phyloP scores from a whole-genome alignment of 495 filamentous ascomycete species.

The Penicillium odoratum region DNA sequence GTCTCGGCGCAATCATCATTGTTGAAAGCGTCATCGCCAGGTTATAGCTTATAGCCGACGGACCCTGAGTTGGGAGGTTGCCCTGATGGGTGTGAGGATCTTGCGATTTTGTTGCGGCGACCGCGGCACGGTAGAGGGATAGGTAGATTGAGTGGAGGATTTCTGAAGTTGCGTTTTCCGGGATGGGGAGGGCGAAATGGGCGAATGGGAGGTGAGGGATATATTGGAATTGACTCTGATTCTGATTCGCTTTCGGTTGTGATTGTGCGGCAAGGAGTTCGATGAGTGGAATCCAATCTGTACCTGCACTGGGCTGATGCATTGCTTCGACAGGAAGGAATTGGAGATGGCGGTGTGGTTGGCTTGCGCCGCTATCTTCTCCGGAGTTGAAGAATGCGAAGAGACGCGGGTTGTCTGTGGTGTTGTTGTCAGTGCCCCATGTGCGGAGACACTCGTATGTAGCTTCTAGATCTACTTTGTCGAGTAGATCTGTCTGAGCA shows the following conservation, averaged over 20 bases:
- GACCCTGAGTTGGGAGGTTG: conserved; percentile 31
- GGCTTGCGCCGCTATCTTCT: conserved; percentile 71
- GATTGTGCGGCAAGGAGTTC: conserved; percentile 38
- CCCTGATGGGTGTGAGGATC: conserved; percentile 1
- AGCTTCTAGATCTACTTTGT: conserved; percentile 62
- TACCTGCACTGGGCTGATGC: conserved; percentile 46
- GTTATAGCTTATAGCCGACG: conserved; percentile 72
- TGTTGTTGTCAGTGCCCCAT: conserved; percentile 47
- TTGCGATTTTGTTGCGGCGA: conserved; percentile 30
- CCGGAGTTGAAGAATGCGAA: conserved; percentile 88
- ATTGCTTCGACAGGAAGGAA: conserved; percentile 71
- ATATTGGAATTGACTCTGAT: conserved; percentile 18
- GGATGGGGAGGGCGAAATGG: conserved; percentile 49
- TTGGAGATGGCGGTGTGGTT: conserved; percentile 79
- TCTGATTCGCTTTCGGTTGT: conserved; percentile 4
- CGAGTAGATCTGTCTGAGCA: conserved; percentile 67
- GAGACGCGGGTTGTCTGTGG: conserved; percentile 30
- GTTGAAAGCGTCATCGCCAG: conserved; percentile 67
- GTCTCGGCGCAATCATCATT: conserved; percentile 70
- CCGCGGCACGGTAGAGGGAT: conserved; percentile 56
- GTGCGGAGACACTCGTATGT: conserved; percentile 64
- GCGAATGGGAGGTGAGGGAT: conserved; percentile 48
- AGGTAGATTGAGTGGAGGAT: conserved; percentile 49
- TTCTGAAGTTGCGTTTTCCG: conserved; percentile 37
- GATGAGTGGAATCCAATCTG: conserved; percentile 55